Percentiles rank a stretch among this genome's conserved stretches.
phyloP scores from a whole-genome alignment of 2,329 filamentous ascomycete genomes.

The Fusarium lateritium region DNA sequence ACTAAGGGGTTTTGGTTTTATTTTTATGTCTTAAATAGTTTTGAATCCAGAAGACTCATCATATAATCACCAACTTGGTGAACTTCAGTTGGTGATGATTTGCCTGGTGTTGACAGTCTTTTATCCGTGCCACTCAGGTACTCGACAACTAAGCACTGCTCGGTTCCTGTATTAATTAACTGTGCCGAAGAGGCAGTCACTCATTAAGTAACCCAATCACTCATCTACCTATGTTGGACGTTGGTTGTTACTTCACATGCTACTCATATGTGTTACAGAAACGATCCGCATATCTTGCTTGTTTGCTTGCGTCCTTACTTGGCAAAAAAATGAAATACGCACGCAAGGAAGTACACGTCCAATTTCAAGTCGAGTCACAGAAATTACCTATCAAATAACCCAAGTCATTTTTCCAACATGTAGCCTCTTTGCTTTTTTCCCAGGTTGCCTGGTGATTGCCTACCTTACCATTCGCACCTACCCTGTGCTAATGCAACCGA shows the following conservation, averaged over 20 bases:
- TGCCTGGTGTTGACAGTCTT: constrained; percentile 10
- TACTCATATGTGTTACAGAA: too few species aligned
- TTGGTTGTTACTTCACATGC: background rate
- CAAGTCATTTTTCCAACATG: background rate
- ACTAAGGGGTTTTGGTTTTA: background rate
- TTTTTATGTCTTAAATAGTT: constrained; percentile 4
- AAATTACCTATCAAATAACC: too few species aligned
- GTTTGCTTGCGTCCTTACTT: too few species aligned
- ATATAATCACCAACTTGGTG: constrained; percentile 11
- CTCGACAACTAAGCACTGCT: background rate
- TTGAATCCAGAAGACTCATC: background rate
- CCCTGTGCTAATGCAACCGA: background rate
- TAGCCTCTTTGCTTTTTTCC: background rate
- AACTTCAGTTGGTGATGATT: constrained; percentile 20
- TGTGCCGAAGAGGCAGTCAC: too few species aligned
- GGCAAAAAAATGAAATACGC: too few species aligned
- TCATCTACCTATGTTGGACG: background rate
- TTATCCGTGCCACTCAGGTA: background rate
- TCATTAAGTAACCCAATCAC: background rate
- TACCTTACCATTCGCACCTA: background rate
- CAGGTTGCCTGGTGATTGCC: background rate
- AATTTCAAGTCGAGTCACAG: too few species aligned
- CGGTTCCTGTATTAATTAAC: background rate
- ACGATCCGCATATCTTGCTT: too few species aligned
- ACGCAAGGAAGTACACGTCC: too few species aligned